A percentile compares a stretch with the other conserved stretches of the same genome.
phyloP scores from a whole-genome alignment of 805 yeast genomes.

The Blastobotrys parvus region DNA sequence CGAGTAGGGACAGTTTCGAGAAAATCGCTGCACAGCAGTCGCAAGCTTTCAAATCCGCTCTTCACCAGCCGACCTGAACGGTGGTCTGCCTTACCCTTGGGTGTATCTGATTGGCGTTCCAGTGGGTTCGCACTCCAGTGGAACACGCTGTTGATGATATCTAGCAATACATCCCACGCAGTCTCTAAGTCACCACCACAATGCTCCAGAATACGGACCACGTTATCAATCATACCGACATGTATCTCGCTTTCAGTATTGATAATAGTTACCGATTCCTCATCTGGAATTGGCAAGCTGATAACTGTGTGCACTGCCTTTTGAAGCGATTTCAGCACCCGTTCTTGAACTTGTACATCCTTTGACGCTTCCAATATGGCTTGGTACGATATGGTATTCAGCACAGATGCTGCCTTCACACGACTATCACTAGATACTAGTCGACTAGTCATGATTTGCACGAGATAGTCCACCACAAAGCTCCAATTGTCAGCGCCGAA shows the following conservation, averaged over 20 bases:
- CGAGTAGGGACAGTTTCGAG: constrained; percentile 58
- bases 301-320: constrained; percentile 27
- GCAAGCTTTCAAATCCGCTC: constrained; percentile 73
- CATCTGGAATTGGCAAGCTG: constrained; percentile 9
- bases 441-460: constrained; percentile 39
- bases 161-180: constrained; percentile 71
- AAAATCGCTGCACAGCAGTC: constrained; percentile 79
- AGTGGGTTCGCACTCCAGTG: constrained; percentile 14
- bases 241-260: constrained; percentile 59
- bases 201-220: constrained; percentile 68
- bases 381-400: constrained; percentile 39
- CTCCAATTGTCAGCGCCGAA: constrained; percentile 40
- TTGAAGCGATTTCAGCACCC: constrained; percentile 42
- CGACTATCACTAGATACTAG: constrained; percentile 37
- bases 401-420: constrained; percentile 40
- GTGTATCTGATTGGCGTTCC: constrained; percentile 32
- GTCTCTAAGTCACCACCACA: constrained; percentile 53
- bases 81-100: constrained; percentile 17
- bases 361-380: constrained; percentile 18
- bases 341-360: constrained; percentile 14
- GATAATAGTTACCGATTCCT: constrained; percentile 6
- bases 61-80: constrained; percentile 46
- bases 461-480: constrained; percentile 38
- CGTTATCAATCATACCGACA: constrained; percentile 49
- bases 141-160: constrained; percentile 34